These are phyloP conservation scores for Penicillium sclerotigenum DNA, from an alignment of 2,329 filamentous ascomycete genomes.

Conservation along the genomic window DNA sequence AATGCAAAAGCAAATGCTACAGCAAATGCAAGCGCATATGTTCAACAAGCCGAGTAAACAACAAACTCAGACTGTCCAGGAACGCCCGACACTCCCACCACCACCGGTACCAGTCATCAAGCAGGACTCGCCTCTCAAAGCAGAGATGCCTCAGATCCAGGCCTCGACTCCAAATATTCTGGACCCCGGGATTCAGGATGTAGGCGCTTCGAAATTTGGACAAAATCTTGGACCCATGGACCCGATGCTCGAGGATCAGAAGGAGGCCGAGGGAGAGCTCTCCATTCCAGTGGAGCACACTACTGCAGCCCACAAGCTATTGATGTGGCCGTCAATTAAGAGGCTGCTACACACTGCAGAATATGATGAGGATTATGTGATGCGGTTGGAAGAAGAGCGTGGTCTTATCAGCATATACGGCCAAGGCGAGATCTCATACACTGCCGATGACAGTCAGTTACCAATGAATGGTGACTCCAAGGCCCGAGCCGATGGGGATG, in stretches of 20 bases:
- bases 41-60: not conserved
- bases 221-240: not conserved
- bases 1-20: slow-evolving; percentile 4
- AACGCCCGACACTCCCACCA: not conserved
- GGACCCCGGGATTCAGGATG: not conserved
- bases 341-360: slow-evolving; percentile 57
- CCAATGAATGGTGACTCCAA: slow-evolving; percentile 25
- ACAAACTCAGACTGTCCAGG: not conserved
- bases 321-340: slow-evolving; percentile 68
- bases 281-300: slow-evolving; percentile 82
- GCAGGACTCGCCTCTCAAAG: not conserved
- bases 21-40: slow-evolving; percentile 1
- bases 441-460: slow-evolving; percentile 48
- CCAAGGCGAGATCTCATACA: slow-evolving; percentile 69
- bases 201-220: not conserved
- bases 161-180: not conserved
- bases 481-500: slow-evolving; percentile 8
- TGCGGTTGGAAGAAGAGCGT: slow-evolving; percentile 69
- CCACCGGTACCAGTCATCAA: not conserved
- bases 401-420: slow-evolving; percentile 74
- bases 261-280: slow-evolving; percentile 53
- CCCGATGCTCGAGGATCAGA: slow-evolving; percentile 10
- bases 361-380: slow-evolving; percentile 68
- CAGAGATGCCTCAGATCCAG: not conserved
- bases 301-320: slow-evolving; percentile 78